Base-by-base conservation (phyloP, 352 stramenopile genomes). In the Elongisporangium undulatum region DNA sequence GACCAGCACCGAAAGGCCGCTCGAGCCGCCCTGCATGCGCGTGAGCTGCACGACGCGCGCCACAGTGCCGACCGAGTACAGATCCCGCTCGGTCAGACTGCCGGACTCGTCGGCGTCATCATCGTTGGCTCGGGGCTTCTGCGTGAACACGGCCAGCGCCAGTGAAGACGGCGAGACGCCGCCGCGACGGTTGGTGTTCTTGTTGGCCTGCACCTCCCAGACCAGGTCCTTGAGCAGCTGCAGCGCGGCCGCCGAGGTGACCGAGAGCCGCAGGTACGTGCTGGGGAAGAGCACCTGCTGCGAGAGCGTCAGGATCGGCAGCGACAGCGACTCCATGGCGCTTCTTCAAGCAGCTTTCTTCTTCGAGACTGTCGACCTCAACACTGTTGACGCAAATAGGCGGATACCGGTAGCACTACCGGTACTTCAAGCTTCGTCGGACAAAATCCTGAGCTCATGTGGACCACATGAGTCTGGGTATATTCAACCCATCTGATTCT, bases 191-290 rank as follows among this genome's bases (percentile, higher is more conserved):
- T 71, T 74, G 19, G 65, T 64, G n/a, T 72, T 62, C 61, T 79
- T 86, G 51, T 68, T 74, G 53, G 75, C 67, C 26, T 82, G 77
- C 15, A 86, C 77, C 52, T 92, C 79, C 83, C 79, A 92, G 17
- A 92, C 74, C 9, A 90, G 66, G 55, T 92, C 80, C 53, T 92
- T 90, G 49, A 92, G 75, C 45, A 92, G 73, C 67, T 88, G 79
- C 60, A 92, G 68, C 52, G 77, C 77, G 19, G 72, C 75, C 16
- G 79, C 54, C 24, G 79, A 81, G 59, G 75, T 86, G 56, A 90
- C 82, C 53, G 79, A 69, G 21, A 92, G 74, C 34, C 83, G 83
- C 65, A 90, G 67, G 56, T 92, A 90, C 56, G 80, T 89, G 29
- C 74, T 72, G 13, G 83, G 83, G 63, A 92, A 92, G 38, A 92